Conservation (phyloP, 371 early-diverging fungal species). For the Nematocida sp. region DNA sequence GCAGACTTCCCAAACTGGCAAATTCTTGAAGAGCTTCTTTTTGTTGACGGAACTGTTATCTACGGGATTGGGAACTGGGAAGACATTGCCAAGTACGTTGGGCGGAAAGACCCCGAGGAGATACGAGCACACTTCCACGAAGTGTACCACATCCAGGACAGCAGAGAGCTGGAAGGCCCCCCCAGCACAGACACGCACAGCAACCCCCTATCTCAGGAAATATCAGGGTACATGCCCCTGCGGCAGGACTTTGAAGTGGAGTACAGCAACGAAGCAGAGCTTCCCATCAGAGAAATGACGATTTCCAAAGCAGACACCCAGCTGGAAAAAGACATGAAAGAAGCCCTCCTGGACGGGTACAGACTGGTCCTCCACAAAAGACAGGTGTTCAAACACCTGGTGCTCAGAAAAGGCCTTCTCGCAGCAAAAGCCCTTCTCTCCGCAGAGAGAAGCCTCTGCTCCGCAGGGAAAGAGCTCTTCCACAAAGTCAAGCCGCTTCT, state of each 20-base stretch:
- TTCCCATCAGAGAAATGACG: slow-evolving; percentile 77
- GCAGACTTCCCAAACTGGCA: slow-evolving; percentile 70
- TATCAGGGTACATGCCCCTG: slow-evolving; percentile 83
- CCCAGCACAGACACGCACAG: slow-evolving; percentile 66
- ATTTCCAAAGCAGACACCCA: slow-evolving; percentile 70
- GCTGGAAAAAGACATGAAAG: slow-evolving; percentile 73
- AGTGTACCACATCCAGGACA: slow-evolving; percentile 70
- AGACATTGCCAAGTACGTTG: slow-evolving; percentile 80
- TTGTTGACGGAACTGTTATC: slow-evolving; percentile 80
- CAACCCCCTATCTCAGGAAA: slow-evolving; percentile 80
- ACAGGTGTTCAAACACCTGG: slow-evolving; percentile 73
- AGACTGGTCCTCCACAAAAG: slow-evolving; percentile 76
- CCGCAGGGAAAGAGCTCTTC: slow-evolving; percentile 37
- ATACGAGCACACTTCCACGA: slow-evolving; percentile 80
- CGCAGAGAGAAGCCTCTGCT: slow-evolving; percentile 19
- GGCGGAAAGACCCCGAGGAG: slow-evolving; percentile 76
- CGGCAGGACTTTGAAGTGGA: slow-evolving; percentile 92
- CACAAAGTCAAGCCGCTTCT: slow-evolving; percentile 37
- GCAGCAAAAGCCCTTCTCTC: slow-evolving; percentile 70
- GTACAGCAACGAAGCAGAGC: slow-evolving; percentile 86
- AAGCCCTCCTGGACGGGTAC: slow-evolving; percentile 81
- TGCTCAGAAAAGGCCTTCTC: slow-evolving; percentile 74
- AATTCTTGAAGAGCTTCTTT: slow-evolving; percentile 84
- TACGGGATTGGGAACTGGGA: slow-evolving; percentile 94
- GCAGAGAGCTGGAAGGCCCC: slow-evolving; percentile 59